Base-by-base conservation (phyloP, 2,329 filamentous ascomycete species). In the Plectosphaerella plurivora region DNA sequence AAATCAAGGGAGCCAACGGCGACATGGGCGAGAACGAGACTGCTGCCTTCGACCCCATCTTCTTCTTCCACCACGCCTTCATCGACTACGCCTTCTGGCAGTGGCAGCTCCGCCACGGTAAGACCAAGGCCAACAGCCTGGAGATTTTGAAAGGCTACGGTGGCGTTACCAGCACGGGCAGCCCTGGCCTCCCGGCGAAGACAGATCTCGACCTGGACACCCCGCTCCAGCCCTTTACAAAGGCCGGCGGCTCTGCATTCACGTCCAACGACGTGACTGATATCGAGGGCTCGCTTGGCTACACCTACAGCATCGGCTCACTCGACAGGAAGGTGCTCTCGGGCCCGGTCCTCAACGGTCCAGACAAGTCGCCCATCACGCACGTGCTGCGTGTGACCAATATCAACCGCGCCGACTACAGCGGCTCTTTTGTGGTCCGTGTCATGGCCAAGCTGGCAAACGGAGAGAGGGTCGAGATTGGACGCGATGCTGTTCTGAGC, bases 21-120 rank as follows among this genome's bases (percentile, higher is more conserved):
- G 64, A 67, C 52, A 67, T 67, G 63, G 65, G 63, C 4, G 63
- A 64, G 51, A 68, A 67, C 50, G 62, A 68, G n/a, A 67, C 62
- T 25, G 63, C 65, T 73, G 55, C 51, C 6, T 67, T 68, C 37
- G 65, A 68, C 46, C 63, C 63, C n/a, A 59, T 66, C 50, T 67
- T 67, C 49, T 67, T 55, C 57, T 62, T 67, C 51, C 65, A 67
- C 45, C 65, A 67, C 51, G 58, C 53, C 53, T 67, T 64, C 49
- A 55, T 67, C 45, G 64, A 67, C 56, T 52, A 54, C 35, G 50
- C 61, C 8, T 66, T 67, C 51, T 65, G 64, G 63, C 46, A 45
- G 6, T 67, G 65, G 65, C 65, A 68, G 57, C 35, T 53, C 15
- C 50, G 50, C 5, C 37, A 63, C 37, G 24, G n/a, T 10, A 7